Evolutionary conservation across 83 land plant genomes (phyloP).

Genomic region (Isoetes engelmannii): DNA sequence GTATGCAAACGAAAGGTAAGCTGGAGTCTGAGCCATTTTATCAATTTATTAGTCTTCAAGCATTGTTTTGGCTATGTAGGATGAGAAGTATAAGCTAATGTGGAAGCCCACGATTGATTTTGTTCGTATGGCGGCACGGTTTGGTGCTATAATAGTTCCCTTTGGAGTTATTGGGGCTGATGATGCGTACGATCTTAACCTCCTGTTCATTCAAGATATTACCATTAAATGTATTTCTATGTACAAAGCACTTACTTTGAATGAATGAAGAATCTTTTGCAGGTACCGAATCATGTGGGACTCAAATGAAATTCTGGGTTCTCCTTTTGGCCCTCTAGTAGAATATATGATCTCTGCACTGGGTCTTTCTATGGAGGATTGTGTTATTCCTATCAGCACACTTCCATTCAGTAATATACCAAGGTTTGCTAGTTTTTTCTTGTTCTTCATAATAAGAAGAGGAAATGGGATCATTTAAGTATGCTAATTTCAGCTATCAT

Average conservation of each 20-base stretch:
- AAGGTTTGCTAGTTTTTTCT: constrained; percentile 17
- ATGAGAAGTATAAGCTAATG: constrained; percentile 38
- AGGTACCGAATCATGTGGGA: constrained; percentile 30
- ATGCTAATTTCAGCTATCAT: no score
- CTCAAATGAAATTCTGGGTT: constrained; percentile 26
- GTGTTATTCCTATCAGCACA: constrained; percentile 29
- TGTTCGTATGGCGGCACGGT: constrained; percentile 43
- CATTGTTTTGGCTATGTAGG: background rate
- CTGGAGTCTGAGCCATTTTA: background rate
- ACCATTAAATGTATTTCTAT: background rate
- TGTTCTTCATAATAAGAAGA: background rate
- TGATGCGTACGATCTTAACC: constrained; percentile 31
- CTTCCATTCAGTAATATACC: constrained; percentile 35
- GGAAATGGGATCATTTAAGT: no score
- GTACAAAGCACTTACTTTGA: background rate
- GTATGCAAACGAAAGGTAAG: constrained; percentile 34
- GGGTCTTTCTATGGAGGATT: constrained; percentile 16
- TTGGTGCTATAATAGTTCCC: constrained; percentile 40
- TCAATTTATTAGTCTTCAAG: background rate
- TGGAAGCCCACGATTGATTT: constrained; percentile 40
- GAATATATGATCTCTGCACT: constrained; percentile 11
- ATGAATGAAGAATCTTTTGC: constrained; percentile 2
- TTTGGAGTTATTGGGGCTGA: constrained; percentile 41
- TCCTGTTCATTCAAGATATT: background rate
- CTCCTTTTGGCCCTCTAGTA: constrained; percentile 33